Percentiles rank a stretch among this genome's conserved stretches.
Conservation (phyloP, 2,329 filamentous ascomycete genomes). For the Fusarium pseudocircinatum region DNA sequence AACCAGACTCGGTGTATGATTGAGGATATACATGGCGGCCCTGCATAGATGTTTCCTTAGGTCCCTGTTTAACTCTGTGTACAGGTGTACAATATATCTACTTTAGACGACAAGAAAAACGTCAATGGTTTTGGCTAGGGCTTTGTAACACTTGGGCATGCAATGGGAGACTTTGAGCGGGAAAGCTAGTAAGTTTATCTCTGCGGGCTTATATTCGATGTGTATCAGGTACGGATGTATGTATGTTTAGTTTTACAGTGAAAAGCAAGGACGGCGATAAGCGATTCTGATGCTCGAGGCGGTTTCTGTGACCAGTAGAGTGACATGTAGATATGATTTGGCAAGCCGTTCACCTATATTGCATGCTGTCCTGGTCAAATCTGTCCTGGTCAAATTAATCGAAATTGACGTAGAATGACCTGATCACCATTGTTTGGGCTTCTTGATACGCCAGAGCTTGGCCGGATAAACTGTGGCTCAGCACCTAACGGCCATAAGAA, state of each 20-base stretch:
- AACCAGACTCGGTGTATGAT: constrained; percentile 51
- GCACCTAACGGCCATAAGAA: background rate
- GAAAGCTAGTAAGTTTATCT: background rate
- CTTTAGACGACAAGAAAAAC: constrained; percentile 55
- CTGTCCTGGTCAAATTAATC: background rate
- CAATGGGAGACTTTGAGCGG: background rate
- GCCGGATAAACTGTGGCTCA: constrained; percentile 39
- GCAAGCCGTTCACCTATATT: background rate
- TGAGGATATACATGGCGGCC: constrained; percentile 53
- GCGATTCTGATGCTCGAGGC: background rate
- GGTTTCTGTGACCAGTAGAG: background rate
- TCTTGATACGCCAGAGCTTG: constrained; percentile 17
- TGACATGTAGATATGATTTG: background rate
- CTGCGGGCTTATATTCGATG: background rate
- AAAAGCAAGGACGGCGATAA: background rate
- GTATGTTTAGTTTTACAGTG: background rate
- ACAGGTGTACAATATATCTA: constrained; percentile 64
- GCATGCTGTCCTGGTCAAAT: background rate
- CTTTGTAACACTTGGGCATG: constrained; percentile 15
- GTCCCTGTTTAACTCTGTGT: constrained; percentile 57
- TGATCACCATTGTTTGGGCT: constrained; percentile 9
- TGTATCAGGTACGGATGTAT: constrained; percentile 2
- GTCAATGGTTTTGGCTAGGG: constrained; percentile 33
- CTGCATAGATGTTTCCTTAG: constrained; percentile 62
- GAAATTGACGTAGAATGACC: constrained; percentile 33